These are phyloP conservation scores for Ramularia endophylla DNA, from an alignment of 2,329 filamentous ascomycete species.

Conservation along the genomic window DNA sequence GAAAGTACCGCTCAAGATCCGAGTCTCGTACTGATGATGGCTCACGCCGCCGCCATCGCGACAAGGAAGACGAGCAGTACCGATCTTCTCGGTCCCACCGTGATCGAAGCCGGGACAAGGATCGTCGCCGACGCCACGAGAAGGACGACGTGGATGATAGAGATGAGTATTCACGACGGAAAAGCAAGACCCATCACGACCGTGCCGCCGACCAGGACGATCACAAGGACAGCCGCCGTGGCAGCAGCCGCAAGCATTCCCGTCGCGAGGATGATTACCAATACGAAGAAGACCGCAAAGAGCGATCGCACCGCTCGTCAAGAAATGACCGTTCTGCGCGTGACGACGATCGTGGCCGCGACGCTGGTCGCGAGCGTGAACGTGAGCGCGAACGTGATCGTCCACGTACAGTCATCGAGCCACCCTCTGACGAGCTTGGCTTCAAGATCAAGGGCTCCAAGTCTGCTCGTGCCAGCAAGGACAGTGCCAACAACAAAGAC, in stretches of 20 bases:
- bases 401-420: constrained; percentile 18
- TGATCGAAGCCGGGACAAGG: constrained; percentile 36
- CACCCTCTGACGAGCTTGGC: constrained; percentile 34
- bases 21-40: constrained; percentile 55
- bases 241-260: constrained; percentile 34
- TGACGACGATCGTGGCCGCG: constrained; percentile 19
- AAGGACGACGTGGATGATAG: constrained; percentile 26
- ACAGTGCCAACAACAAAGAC: constrained; percentile 22
- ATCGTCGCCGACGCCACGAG: constrained; percentile 32
- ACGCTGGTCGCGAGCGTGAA: constrained; percentile 23
- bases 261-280: constrained; percentile 46
- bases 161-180: constrained; percentile 28
- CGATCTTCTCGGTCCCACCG: constrained; percentile 43
- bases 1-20: constrained; percentile 56
- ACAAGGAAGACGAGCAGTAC: constrained; percentile 35
- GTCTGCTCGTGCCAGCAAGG: constrained; percentile 19
- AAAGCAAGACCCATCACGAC: constrained; percentile 33
- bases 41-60: constrained; percentile 54
- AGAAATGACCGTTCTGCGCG: constrained; percentile 39
- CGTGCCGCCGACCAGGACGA: constrained; percentile 27
- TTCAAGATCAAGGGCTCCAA: constrained; percentile 44
- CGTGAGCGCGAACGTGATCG: constrained; percentile 23
- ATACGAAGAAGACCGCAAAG: constrained; percentile 41
- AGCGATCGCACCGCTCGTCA: constrained; percentile 32
- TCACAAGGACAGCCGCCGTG: constrained; percentile 17